A percentile compares a stretch with the other conserved stretches of the same genome.
These are phyloP conservation scores for Stygiomarasmius scandens DNA, from an alignment of 1,284 basidiomycete species.

Conservation along the genomic window DNA sequence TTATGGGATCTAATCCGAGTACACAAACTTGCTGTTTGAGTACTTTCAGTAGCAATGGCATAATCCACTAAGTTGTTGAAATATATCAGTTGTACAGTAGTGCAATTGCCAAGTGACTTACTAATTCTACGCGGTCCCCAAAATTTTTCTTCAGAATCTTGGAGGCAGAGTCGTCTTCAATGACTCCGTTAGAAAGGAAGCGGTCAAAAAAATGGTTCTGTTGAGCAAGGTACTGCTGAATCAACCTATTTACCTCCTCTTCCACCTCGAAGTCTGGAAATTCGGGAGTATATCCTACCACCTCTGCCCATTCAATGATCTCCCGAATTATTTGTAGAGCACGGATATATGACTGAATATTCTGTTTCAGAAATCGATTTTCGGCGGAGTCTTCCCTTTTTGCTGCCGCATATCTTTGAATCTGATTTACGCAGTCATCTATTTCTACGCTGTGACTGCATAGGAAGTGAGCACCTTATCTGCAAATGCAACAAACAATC, in stretches of 20 bases:
- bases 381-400: too few relatives aligned
- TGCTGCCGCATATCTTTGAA: too few relatives aligned
- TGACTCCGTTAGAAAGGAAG: neutral
- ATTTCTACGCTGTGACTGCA: too few relatives aligned
- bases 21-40: neutral
- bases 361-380: neutral
- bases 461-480: too few relatives aligned
- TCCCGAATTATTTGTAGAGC: neutral
- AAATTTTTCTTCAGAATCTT: neutral
- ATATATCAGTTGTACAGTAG: neutral
- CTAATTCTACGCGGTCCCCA: constrained; percentile 1
- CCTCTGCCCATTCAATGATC: neutral
- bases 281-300: neutral
- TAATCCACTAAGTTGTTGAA: neutral
- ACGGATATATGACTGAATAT: neutral
- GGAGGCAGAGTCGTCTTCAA: neutral
- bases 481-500: too few relatives aligned
- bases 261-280: neutral
- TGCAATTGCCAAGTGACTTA: neutral
- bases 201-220: neutral
- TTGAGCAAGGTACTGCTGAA: neutral
- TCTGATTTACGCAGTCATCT: too few relatives aligned
- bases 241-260: neutral
- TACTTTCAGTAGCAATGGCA: constrained; percentile 1
- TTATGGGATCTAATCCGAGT: too few relatives aligned